Evolutionary conservation across 2,329 filamentous ascomycete species (phyloP), one percentile per base, ranked within the genome.

Genomic region (Orbilia oligospora): DNA sequence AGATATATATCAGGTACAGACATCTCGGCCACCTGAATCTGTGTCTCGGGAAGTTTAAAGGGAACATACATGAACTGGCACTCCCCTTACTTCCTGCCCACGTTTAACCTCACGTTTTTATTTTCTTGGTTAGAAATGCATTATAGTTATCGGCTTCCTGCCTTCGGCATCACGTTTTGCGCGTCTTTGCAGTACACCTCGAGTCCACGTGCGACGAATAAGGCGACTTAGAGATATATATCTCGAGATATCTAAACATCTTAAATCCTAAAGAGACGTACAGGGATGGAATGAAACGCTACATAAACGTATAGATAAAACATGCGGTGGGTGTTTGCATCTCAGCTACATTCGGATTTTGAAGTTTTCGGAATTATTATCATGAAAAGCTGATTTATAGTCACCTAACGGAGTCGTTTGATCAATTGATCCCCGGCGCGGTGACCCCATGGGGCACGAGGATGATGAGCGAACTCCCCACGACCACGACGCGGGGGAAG

Each of bases 11-110:
- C 27, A 44, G 2, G 18, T 41, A 44, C 55, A 44, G 18, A 44
- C 55, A 61, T 61, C 55, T 61, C 55, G 55, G 55, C 3, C 41
- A 58, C 30, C 18, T 58, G 33, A 41, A 58, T 41, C 3, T 58
- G 18, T 58, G 33, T 58, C 55, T 41, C 36, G 55, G 55, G 55
- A 61, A 61, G 55, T 12, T 61, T 61, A 22, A 61, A 61, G 55
- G 55, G 55, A 61, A 61, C 55, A n/a, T 44, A 61, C 55, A 61
- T 14, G 16, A 5, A 16, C 18, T 38, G n/a, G 36, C 36, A 38
- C n/a, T 33, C 55, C 55, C 55, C 55, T 61, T 61, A 44, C 55
- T 41, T 61, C 56, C 33, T 24, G 56, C 36, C 36, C 56, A 61
- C 56, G 56, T 61, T 61, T 61, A 30, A 30, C 6, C 27, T 20